These are phyloP conservation scores for Amanita inopinata DNA, from an alignment of 768 basidiomycete species.

Conservation along the genomic window DNA sequence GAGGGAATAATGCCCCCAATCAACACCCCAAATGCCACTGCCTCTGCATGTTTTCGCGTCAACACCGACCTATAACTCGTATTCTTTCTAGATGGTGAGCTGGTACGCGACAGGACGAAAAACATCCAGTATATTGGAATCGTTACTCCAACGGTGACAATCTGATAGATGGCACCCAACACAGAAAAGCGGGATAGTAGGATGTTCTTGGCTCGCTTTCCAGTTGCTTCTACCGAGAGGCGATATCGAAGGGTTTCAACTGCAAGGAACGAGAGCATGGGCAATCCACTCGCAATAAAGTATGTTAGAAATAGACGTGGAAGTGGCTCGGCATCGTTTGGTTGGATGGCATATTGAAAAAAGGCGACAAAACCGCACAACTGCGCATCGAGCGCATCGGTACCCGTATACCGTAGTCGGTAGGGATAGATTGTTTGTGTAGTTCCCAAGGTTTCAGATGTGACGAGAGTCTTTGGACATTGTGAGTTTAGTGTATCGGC, in stretches of 20 bases:
- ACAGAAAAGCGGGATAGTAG: constrained; percentile 31
- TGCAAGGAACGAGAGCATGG: constrained; percentile 31
- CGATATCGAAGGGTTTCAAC: constrained; percentile 35
- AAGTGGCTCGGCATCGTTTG: constrained; percentile 13
- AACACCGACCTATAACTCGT: constrained; percentile 16
- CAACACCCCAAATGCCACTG: constrained; percentile 38
- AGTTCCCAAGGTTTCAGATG: too few relatives aligned
- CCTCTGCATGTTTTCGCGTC: constrained; percentile 40
- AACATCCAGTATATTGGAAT: constrained; percentile 39
- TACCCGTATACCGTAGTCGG: constrained; percentile 30
- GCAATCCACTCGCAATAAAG: constrained; percentile 22
- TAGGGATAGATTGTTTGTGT: too few relatives aligned
- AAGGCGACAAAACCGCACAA: constrained; percentile 38
- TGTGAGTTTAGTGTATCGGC: constrained; percentile 18
- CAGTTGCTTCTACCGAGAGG: neutral
- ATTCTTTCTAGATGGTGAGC: constrained; percentile 15
- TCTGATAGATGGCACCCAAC: constrained; percentile 22
- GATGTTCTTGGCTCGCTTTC: constrained; percentile 14
- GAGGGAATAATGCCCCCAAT: constrained; percentile 39
- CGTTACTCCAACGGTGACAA: constrained; percentile 30
- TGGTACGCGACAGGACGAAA: constrained; percentile 30
- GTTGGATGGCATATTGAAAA: constrained; percentile 34
- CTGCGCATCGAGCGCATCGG: constrained; percentile 22
- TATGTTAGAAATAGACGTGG: constrained; percentile 27
- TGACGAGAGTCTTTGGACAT: constrained; percentile 19